A percentile compares a stretch with the other conserved stretches of the same genome.
Conservation (phyloP, 2,329 filamentous ascomycete species). For the Alternaria dauci region DNA sequence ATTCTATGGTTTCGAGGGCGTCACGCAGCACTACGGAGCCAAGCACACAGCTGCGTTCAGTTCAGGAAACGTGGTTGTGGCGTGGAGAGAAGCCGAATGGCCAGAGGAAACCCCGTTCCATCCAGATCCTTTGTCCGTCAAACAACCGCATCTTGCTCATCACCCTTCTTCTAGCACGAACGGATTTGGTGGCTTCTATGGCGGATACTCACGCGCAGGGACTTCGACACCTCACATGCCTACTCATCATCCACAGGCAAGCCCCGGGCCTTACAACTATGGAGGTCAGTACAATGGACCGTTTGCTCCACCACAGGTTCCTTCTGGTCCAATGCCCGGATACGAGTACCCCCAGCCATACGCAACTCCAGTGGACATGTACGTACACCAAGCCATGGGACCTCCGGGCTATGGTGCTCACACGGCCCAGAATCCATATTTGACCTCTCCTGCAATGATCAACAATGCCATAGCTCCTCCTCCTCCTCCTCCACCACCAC, state of each 20-base stretch:
- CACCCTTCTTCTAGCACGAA: conserved; percentile 35
- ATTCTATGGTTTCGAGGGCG: conserved; percentile 77
- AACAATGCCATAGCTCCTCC: conserved; percentile 35
- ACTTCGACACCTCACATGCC: conserved; percentile 49
- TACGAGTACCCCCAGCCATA: conserved; percentile 45
- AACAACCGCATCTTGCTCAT: conserved; percentile 47
- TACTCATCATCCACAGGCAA: conserved; percentile 46
- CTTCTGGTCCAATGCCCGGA: conserved; percentile 29
- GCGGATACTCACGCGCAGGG: conserved; percentile 50
- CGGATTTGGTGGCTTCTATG: conserved; percentile 43
- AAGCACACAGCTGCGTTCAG: conserved; percentile 79
- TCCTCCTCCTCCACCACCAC: conserved; percentile 32
- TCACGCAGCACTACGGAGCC: conserved; percentile 83
- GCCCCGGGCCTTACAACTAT: conserved; percentile 50
- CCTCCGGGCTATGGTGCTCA: conserved; percentile 40
- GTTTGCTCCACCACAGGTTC: conserved; percentile 47
- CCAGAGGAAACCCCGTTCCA: conserved; percentile 77
- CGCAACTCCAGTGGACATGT: conserved; percentile 40
- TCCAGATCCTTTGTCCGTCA: conserved; percentile 62
- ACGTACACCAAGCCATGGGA: conserved; percentile 42
- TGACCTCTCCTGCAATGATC: conserved; percentile 44
- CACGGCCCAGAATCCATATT: conserved; percentile 36
- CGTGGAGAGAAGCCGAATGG: conserved; percentile 82
- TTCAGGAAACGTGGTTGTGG: conserved; percentile 74
- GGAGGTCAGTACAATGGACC: conserved; percentile 47